Evolutionary conservation across 2,329 filamentous ascomycete genomes (phyloP).

Genomic region (Elsinoe ampelina): DNA sequence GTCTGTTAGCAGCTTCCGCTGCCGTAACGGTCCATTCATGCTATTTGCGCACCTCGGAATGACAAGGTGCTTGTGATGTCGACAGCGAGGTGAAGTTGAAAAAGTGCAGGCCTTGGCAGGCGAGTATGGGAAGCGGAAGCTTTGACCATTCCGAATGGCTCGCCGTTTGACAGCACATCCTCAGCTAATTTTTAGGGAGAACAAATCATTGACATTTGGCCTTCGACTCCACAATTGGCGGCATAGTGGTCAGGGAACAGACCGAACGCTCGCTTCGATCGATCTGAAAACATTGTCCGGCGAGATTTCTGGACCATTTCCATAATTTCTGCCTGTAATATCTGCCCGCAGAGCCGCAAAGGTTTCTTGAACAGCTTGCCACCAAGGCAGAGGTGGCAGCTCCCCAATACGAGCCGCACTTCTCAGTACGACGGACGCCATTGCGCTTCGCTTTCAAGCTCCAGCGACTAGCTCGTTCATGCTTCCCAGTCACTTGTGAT

Average conservation of each 20-base stretch:
- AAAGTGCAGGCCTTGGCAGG: constrained; percentile 11
- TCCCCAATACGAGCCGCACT: background rate
- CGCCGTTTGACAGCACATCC: background rate
- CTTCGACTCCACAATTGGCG: too few relatives aligned
- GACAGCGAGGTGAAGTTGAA: background rate
- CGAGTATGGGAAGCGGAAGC: constrained; percentile 1
- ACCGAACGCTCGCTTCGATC: background rate
- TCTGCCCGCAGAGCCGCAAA: background rate
- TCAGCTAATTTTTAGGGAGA: background rate
- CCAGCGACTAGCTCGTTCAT: background rate
- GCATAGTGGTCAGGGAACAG: background rate
- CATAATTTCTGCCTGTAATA: background rate
- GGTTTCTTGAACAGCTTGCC: background rate
- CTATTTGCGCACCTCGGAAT: constrained; percentile 10
- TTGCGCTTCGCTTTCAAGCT: background rate
- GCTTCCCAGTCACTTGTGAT: background rate
- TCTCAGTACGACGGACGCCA: background rate
- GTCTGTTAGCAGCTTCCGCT: constrained; percentile 50
- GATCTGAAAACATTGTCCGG: background rate
- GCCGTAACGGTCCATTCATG: constrained; percentile 59
- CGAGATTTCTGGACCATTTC: background rate
- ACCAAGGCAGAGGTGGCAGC: background rate
- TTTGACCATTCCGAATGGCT: background rate
- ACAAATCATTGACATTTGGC: background rate
- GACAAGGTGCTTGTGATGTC: background rate